Percentiles rank a stretch among this genome's conserved stretches.
Conservation (phyloP, 83 land plant genomes). For the Isoetes engelmannii region DNA sequence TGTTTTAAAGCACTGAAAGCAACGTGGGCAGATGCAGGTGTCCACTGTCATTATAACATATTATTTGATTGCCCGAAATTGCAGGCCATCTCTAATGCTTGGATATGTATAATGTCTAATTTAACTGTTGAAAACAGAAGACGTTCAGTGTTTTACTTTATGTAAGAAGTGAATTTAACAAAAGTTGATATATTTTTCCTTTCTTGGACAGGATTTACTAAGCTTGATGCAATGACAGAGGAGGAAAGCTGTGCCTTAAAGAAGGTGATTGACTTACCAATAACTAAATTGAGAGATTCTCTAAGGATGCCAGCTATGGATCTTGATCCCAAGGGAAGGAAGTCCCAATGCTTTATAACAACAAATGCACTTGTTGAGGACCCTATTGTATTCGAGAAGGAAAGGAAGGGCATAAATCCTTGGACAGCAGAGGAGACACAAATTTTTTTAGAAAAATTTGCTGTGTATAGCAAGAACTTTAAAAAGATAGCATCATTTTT, state of each 20-base stretch:
- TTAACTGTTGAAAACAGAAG: no score
- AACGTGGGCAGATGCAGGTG: no score
- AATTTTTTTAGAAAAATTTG: conserved; percentile 65
- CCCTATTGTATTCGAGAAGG: conserved; percentile 69
- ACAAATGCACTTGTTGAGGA: conserved; percentile 76
- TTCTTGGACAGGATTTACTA: conserved; percentile 32
- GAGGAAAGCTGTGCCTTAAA: conserved; percentile 37
- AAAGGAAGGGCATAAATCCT: conserved; percentile 55
- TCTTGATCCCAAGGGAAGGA: conserved; percentile 50
- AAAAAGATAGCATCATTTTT: conserved; percentile 63
- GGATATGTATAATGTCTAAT: no score
- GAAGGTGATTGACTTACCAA: conserved; percentile 39
- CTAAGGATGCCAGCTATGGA: conserved; percentile 82
- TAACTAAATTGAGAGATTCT: conserved; percentile 28
- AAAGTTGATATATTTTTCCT: not conserved
- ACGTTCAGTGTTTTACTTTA: no score
- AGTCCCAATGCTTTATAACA: conserved; percentile 36
- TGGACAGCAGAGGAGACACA: conserved; percentile 78
- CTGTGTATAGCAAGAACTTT: conserved; percentile 64
- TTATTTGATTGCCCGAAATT: no score
- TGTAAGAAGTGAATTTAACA: no score
- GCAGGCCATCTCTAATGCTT: no score
- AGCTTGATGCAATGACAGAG: conserved; percentile 41
- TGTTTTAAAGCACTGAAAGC: no score
- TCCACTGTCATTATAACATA: no score